These are phyloP conservation scores for Xylaria hypoxylon DNA, from an alignment of 2,329 filamentous ascomycete genomes.

Conservation along the genomic window DNA sequence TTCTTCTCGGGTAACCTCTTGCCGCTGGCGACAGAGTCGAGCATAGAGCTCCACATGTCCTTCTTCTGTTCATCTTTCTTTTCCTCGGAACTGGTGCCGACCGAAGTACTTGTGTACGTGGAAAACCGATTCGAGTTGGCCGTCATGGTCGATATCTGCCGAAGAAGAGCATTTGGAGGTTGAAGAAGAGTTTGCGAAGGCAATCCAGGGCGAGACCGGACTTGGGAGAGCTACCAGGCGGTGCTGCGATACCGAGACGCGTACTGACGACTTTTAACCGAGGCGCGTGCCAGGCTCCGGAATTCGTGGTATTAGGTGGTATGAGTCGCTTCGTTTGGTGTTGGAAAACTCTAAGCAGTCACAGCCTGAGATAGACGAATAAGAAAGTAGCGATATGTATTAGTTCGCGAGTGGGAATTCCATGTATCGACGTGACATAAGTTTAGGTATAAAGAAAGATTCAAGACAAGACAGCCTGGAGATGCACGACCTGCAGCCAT, in stretches of 20 bases:
- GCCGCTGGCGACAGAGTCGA: slow-evolving; percentile 89
- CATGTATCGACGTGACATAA: slow-evolving; percentile 26
- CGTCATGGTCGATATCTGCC: slow-evolving; percentile 57
- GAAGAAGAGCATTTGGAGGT: slow-evolving; percentile 44
- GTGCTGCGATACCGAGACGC: slow-evolving; percentile 38
- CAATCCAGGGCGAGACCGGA: neutral
- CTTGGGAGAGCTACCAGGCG: slow-evolving; percentile 17
- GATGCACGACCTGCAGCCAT: slow-evolving; percentile 34
- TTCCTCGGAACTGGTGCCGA: slow-evolving; percentile 61
- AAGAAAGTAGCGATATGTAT: slow-evolving; percentile 14
- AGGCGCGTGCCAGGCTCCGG: slow-evolving; percentile 38
- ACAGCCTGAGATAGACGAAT: slow-evolving; percentile 3
- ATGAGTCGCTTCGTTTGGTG: neutral
- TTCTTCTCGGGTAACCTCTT: slow-evolving; percentile 94
- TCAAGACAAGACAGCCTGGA: slow-evolving; percentile 29
- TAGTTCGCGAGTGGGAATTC: slow-evolving; percentile 6
- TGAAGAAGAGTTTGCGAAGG: slow-evolving; percentile 17
- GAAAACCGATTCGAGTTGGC: slow-evolving; percentile 67
- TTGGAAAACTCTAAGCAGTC: neutral
- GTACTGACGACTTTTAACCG: slow-evolving; percentile 35
- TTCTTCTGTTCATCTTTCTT: slow-evolving; percentile 79
- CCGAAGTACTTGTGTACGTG: slow-evolving; percentile 67
- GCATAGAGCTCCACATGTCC: slow-evolving; percentile 94
- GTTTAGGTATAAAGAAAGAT: slow-evolving; percentile 30
- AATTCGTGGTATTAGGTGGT: slow-evolving; percentile 9